Evolutionary conservation across 768 basidiomycete species (phyloP).

Genomic region (Amanita pseudoporphyria): DNA sequence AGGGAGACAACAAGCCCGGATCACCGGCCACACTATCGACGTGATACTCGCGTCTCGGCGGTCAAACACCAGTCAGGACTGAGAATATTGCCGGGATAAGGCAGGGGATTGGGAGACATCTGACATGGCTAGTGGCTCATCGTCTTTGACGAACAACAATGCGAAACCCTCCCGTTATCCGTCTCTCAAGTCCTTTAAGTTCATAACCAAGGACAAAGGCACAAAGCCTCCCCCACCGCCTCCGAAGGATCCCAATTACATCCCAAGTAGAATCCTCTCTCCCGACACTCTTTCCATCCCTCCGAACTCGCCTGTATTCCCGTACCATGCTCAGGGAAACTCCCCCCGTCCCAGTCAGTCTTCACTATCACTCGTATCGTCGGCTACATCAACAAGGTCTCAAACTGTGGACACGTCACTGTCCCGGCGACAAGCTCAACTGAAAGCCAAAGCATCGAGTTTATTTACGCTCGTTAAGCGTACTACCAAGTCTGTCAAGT

Average conservation of each 20-base stretch:
- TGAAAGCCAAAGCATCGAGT: constrained; percentile 26
- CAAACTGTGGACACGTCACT: constrained; percentile 13
- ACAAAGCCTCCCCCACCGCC: constrained; percentile 47
- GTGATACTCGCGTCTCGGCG: background rate
- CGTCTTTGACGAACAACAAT: constrained; percentile 12
- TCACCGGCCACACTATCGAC: background rate
- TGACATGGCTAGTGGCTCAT: constrained; percentile 19
- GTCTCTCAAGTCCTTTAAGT: constrained; percentile 25
- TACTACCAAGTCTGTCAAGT: constrained; percentile 21
- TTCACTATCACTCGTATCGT: constrained; percentile 28
- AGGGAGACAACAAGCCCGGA: background rate
- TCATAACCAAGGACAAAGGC: constrained; percentile 18
- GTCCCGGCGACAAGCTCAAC: background rate
- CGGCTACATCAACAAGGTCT: constrained; percentile 20
- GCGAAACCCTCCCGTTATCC: constrained; percentile 21
- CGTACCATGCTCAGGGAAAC: constrained; percentile 22
- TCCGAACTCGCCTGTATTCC: constrained; percentile 31
- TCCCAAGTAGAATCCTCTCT: constrained; percentile 35
- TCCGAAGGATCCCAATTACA: constrained; percentile 53
- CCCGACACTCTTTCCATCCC: constrained; percentile 31
- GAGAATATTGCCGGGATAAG: background rate
- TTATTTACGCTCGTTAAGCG: constrained; percentile 36
- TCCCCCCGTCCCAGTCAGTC: constrained; percentile 25
- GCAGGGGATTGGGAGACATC: background rate
- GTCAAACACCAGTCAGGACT: no score